Evolutionary conservation across 2,329 filamentous ascomycete genomes (phyloP).

Genomic region (Orbilia brochopaga): DNA sequence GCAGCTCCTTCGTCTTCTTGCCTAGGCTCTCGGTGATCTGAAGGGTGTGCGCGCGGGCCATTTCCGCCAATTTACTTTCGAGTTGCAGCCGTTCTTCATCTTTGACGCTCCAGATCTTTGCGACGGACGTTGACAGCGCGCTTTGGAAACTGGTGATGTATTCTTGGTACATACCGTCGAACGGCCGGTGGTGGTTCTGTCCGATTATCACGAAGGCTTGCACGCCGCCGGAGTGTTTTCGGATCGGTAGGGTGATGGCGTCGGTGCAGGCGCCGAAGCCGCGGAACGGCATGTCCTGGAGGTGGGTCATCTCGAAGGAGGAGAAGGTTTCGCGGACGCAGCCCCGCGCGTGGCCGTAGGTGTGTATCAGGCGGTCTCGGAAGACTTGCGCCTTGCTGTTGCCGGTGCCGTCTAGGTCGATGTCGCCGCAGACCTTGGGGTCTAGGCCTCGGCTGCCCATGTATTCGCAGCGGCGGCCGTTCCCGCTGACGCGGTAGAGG

Average conservation of each 20-base stretch:
- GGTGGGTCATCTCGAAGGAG: constrained; percentile 4
- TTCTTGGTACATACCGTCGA: constrained; percentile 75
- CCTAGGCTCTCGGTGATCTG: constrained; percentile 37
- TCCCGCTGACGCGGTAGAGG: constrained; percentile 44
- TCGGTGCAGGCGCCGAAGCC: constrained; percentile 64
- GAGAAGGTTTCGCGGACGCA: constrained; percentile 22
- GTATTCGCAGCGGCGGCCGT: constrained; percentile 35
- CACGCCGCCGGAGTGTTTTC: constrained; percentile 71
- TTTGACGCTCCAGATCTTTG: constrained; percentile 47
- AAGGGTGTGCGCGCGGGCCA: constrained; percentile 37
- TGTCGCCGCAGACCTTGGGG: constrained; percentile 28
- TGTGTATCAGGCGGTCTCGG: constrained; percentile 38
- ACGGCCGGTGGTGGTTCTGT: constrained; percentile 76
- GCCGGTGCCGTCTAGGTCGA: constrained; percentile 21
- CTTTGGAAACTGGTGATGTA: constrained; percentile 56
- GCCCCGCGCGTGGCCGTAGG: constrained; percentile 26
- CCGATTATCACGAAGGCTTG: constrained; percentile 77
- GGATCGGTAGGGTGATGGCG: constrained; percentile 80
- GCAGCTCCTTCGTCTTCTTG: constrained; percentile 64
- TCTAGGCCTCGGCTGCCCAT: constrained; percentile 37
- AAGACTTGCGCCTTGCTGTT: constrained; percentile 19
- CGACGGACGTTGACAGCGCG: constrained; percentile 29
- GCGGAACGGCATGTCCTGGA: constrained; percentile 22
- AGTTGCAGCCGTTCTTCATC: constrained; percentile 33
- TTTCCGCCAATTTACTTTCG: constrained; percentile 34